Evolutionary conservation across 352 stramenopile species (phyloP), one percentile per base, ranked within the genome.

Genomic region (Phytophthora fragariaefolia): DNA sequence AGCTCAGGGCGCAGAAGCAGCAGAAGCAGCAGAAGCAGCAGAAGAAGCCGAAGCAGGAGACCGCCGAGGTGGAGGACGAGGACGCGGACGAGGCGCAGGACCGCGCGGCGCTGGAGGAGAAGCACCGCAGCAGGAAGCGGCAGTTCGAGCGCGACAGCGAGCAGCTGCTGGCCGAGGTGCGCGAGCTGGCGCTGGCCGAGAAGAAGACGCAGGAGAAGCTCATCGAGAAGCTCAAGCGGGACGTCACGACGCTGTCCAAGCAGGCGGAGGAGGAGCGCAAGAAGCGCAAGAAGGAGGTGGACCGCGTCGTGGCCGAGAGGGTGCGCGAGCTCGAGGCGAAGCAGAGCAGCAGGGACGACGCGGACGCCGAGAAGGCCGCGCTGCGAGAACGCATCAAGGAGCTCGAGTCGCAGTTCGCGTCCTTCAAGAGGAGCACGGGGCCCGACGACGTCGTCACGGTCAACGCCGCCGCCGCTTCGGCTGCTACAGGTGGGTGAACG

Each of bases 191-290:
- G 1, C 68, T 79, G 56, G 75, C 89, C 36, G 84, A 92, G 63
- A 89, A 91, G 49, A 84, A 87, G 45, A 83, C 74, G 53, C 89
- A 95, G 59, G 80, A 92, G 40, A 80, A 86, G 43, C 70, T 92
- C 22, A 81, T 92, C 27, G 58, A 79, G 38, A 91, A 88, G 64
- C 59, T 95, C 15, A 92, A 91, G 59, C 70, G 75, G 40, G 79
- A 95, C 60, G 58, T 92, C 13, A 71, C 69, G 49, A 74, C 78
- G 57, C 66, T 93, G n/a, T 82, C 83, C 12, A 74, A 78, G 20
- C 78, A 81, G 30, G 50, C 82, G 9, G 77, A 92, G 30, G 75
- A 89, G 46, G 61, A 79, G 50, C 71, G 66, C 18, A 80, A 85
- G 60, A 66, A 55, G 48, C 72, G 73, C 47, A 73, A 78, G 42